Evolutionary conservation across 106 monocot genomes (phyloP), one percentile per base, ranked within the genome.

Genomic region (Phalaenopsis aphrodite): DNA sequence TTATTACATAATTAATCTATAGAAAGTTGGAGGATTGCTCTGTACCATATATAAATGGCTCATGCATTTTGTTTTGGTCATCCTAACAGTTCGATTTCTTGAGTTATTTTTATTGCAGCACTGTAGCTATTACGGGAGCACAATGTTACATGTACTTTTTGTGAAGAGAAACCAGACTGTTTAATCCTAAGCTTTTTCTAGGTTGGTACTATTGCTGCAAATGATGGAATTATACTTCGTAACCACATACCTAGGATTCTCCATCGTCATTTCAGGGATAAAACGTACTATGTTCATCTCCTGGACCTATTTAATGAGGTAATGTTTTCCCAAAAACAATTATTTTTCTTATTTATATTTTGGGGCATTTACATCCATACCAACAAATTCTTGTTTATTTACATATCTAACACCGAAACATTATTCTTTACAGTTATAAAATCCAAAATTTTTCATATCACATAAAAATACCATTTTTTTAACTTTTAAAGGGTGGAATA

Each of bases 231-330:
- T 74, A 81, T 98, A 77, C 90, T 98, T 69, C 92, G 98, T 23
- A 98, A 94, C 76, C 98, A 98, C 76, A 91, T 98, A 75, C 85
- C 89, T 57, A 67, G 92, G 61, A 93, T 98, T 72, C 92, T 98
- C 55, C 87, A 84, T 68, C 89, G 66, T 16, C 92, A 98, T 84
- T 98, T 94, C 78, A 91, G 75, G 76, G 90, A 82, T 38, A 89
- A 88, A 43, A 73, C 89, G 75, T 94, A 98, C 76, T 98, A 98
- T 81, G 92, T 89, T 24, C 92, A 98, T 84, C 94, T 98, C 52
- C 83, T 98, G 56, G 98, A 98, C 86, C 78, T 98, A 75, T 98
- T 98, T 75, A 98, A 94, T 84, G 98, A 98, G 98, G 98, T 92
- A 85, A 69, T 12, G 77, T 48, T 30, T 84, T 19, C 73, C 4